phyloP scores from a whole-genome alignment of 2,329 filamentous ascomycete species.

The Fusarium camptoceras region DNA sequence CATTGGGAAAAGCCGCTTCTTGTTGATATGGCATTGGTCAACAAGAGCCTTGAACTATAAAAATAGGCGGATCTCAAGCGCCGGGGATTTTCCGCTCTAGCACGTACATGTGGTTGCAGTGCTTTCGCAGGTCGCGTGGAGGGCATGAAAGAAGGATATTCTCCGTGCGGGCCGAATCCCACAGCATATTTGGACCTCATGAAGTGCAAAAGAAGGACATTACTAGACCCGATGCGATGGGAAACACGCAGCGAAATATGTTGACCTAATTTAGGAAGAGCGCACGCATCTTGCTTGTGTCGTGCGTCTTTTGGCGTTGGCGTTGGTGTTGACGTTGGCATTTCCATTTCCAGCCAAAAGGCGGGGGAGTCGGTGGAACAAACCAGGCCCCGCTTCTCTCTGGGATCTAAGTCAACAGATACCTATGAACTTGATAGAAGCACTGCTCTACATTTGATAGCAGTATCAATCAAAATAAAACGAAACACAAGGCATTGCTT shows the following conservation, averaged over 20 bases:
- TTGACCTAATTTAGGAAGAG: constrained; percentile 23
- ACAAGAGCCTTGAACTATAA: constrained; percentile 17
- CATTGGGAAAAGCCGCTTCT: constrained; percentile 28
- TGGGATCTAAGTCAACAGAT: not conserved
- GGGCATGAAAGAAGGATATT: constrained; percentile 25
- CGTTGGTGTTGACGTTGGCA: constrained; percentile 4
- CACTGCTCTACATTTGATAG: not conserved
- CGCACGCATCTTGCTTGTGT: constrained; percentile 3
- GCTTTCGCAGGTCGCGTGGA: constrained; percentile 10
- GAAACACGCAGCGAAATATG: not conserved
- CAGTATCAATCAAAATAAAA: not conserved
- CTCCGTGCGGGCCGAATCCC: constrained; percentile 34
- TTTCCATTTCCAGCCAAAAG: not conserved
- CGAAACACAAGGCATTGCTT: constrained; percentile 19
- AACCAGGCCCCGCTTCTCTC: not conserved
- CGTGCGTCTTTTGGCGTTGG: not conserved
- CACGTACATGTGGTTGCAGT: constrained; percentile 27
- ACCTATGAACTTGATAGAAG: not conserved
- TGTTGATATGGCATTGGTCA: constrained; percentile 22
- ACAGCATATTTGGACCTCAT: constrained; percentile 10
- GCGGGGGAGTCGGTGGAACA: not conserved
- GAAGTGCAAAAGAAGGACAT: not conserved
- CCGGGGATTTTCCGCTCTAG: constrained; percentile 15
- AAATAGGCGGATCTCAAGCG: constrained; percentile 39
- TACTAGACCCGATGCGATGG: not conserved